Evolutionary conservation across 2,329 filamentous ascomycete genomes (phyloP), one percentile per base, ranked within the genome.

Genomic region (Rutstroemia sydowiana): DNA sequence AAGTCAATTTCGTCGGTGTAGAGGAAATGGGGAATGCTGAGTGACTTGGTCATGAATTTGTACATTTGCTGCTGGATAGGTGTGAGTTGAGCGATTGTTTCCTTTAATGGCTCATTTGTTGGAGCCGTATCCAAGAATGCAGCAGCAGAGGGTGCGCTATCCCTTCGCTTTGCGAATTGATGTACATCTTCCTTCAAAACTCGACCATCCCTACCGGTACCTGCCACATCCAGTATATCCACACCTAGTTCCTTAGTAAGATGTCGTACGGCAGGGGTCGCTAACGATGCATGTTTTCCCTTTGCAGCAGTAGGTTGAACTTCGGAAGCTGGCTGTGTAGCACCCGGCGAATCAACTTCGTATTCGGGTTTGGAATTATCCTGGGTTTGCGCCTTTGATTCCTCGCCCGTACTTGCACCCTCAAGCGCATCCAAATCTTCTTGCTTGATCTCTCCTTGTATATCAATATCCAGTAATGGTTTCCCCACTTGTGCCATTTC

Each of bases 401-500:
- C 55, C 48, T 59, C 60, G 23, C 52, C 56, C 16, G 53, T 28
- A 26, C 42, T 63, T 10, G 63, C 49, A 20, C 58, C 70, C 57
- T 53, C 72, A 60, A 71, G 65, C 32, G 69, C 63, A 37, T 68
- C 69, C 30, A 72, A 68, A 59, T 85, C 81, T 55, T 82, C 82
- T 48, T 79, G 73, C 57, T 81, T 84, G 58, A 84, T 82, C 34
- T 84, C 85, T 54, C 87, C 87, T 63, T 88, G 82, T 59, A 96
- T 91, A 68, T 97, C 92, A 57, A 97, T 96, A 65, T 97, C 92
- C 58, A 95, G 86, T 64, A 96, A 82, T 13, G 91, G 86, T 80
- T 93, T 91, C 60, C 93, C 93, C 23, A 96, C 95, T 65, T 88
- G 89, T 47, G 92, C 92, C 79, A 96, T 95, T 61, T 97, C 93